Base-by-base conservation (phyloP, 176 grass and related monocot species). In the Paspalum vaginatum region DNA sequence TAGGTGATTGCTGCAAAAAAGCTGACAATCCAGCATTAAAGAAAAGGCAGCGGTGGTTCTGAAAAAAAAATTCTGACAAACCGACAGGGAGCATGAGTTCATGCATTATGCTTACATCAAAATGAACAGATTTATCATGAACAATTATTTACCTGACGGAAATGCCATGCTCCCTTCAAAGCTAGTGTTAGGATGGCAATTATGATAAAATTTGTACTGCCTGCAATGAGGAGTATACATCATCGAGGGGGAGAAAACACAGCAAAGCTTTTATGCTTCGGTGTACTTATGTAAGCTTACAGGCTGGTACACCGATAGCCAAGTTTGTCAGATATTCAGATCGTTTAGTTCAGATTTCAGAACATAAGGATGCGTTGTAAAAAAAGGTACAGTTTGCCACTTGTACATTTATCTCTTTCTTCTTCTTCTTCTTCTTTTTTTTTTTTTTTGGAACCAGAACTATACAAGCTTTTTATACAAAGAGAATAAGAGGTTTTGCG, bases 141-240 rank as follows among this genome's bases (percentile, higher is more conserved):
- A 72, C 10, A 64, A 48, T 1, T 62, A 52, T 6, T 75, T 86
- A 98, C 95, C 90, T 98, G 92, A 26, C 95, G 88, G 20, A 94
- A 94, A 87, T 98, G 92, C 90, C 90, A 98, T 91, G 92, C 60
- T 85, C 95, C 95, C 83, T 98, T 98, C 70, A 94, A 72, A 54
- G 46, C 83, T 51, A 92, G 67, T 12, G 81, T 86, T n/a, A 94
- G 74, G 49, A 98, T 63, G 61, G 77, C 95, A 69, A 98, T 78
- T 74, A 98, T 89, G 58, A 98, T 7, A 84, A 94, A 98, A 87
- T 98, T 98, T 87, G 92, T 98, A 81, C 92, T 86, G 20, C 92
- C 92, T 94, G 81, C 6, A 87, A 68, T 55, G 48, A 61, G 16
- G 20, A 11, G 56, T 10, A 87, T 5, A 88, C 27, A 58, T 70